phyloP scores from a whole-genome alignment of 495 filamentous ascomycete genomes.

The Aspergillus wentii region DNA sequence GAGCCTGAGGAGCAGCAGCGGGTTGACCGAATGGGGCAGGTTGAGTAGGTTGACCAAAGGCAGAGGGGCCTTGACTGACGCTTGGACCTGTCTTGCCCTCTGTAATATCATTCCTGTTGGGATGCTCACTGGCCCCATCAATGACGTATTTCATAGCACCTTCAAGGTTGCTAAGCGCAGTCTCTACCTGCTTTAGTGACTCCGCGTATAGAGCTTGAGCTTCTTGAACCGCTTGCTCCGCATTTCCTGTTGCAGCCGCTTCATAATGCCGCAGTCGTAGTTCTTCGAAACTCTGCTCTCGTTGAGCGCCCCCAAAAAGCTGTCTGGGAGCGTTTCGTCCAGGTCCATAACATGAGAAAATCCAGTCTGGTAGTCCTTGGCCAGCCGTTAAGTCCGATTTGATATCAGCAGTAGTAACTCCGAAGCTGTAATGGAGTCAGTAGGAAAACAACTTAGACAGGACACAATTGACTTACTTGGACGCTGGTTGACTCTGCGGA shows the following conservation, averaged over 20 bases:
- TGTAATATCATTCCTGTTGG: slow-evolving; percentile 73
- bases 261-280: slow-evolving; percentile 65
- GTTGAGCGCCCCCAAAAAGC: slow-evolving; percentile 70
- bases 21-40: slow-evolving; percentile 33
- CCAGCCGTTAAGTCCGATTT: slow-evolving; percentile 53
- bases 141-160: slow-evolving; percentile 69
- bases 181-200: slow-evolving; percentile 64
- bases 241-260: slow-evolving; percentile 52
- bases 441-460: not conserved
- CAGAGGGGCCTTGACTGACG: slow-evolving; percentile 17
- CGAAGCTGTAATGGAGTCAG: slow-evolving; percentile 35
- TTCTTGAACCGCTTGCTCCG: slow-evolving; percentile 61
- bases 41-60: slow-evolving; percentile 25
- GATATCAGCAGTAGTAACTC: slow-evolving; percentile 52
- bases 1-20: slow-evolving; percentile 8
- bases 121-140: slow-evolving; percentile 65
- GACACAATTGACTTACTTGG: slow-evolving; percentile 20
- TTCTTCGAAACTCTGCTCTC: slow-evolving; percentile 84
- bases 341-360: slow-evolving; percentile 79
- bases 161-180: slow-evolving; percentile 58
- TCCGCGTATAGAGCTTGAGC: slow-evolving; percentile 52
- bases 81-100: slow-evolving; percentile 34
- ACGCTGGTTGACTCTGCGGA: slow-evolving; percentile 15
- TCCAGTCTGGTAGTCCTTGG: slow-evolving; percentile 68
- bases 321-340: slow-evolving; percentile 66